Base-by-base conservation (phyloP, 805 yeast species). In the Wickerhamomyces silvicola region DNA sequence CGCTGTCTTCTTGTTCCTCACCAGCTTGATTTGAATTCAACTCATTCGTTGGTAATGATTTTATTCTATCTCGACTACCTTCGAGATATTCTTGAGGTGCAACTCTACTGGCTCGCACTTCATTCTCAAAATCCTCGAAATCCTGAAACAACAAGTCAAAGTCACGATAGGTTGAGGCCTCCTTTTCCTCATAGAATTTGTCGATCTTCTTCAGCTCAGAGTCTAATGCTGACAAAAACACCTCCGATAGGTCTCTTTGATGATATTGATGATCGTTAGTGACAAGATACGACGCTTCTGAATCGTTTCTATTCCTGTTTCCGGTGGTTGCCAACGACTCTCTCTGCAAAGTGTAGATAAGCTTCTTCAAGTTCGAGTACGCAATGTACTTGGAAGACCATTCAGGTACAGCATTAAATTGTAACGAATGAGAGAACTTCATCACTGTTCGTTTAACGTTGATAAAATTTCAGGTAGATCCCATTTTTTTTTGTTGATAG, bases 361-460 rank as follows among this genome's bases (percentile, higher is more conserved):
- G 69, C 60, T 84, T 85, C 57, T 92, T 90, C 37, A 92, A 65
- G 23, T 83, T 78, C 1, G 95, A 82, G 58, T 90, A 90, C 34
- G 94, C 88, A 35, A 90, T 79, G 58, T 90, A 90, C 54, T 83
- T 77, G 18, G 94, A 78, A 10, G 95, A 75, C 98, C 98, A 90
- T 57, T 92, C 97, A 2, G 98, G 97, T 5, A 92, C 97, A 16
- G 97, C 95, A 58, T 90, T 90, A 61, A 90, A 88, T 68, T 90
- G 96, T 42, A 90, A 64, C 6, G 96, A 84, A 54, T 88, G 95
- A 17, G 95, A 81, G 62, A 90, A 90, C 71, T 90, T 90, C 98
- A 90, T 90, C 17, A n/a, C n/a, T n/a, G n/a, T n/a, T n/a, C n/a
- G n/a, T n/a, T n/a, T n/a, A n/a, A n/a, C n/a, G n/a, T n/a, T n/a